phyloP scores from a whole-genome alignment of 2,329 filamentous ascomycete genomes.

The Trematosphaeria pertusa region DNA sequence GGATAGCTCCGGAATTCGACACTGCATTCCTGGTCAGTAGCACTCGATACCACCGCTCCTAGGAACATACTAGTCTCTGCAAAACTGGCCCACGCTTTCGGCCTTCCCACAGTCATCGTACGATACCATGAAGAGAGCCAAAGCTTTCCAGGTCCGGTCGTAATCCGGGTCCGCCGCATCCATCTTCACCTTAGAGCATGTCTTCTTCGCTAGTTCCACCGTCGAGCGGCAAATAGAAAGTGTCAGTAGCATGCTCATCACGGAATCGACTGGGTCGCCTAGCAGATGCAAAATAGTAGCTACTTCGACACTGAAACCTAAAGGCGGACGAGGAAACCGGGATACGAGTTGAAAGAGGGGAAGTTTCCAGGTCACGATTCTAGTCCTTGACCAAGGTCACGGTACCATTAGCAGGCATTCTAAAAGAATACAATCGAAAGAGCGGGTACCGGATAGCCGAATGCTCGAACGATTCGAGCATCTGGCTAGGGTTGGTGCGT shows the following conservation, averaged over 20 bases:
- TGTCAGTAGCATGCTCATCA: conserved; percentile 22
- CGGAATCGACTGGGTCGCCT: conserved; percentile 28
- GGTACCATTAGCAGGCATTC: too few species aligned
- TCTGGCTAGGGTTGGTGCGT: too few species aligned
- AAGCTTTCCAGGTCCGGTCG: conserved; percentile 20
- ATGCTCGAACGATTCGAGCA: too few species aligned
- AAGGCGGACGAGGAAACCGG: conserved; percentile 23
- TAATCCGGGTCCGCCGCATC: conserved; percentile 8
- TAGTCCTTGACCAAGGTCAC: conserved; percentile 8
- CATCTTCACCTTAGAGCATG: conserved; percentile 10
- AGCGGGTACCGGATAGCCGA: too few species aligned
- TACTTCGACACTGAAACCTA: conserved; percentile 22
- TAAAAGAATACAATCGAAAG: not conserved
- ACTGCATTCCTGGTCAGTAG: conserved; percentile 6
- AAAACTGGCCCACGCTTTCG: conserved; percentile 12
- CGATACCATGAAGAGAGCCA: conserved; percentile 27
- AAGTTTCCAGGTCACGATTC: conserved; percentile 28
- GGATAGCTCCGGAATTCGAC: conserved; percentile 5
- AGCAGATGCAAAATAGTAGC: conserved; percentile 22
- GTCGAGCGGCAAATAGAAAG: conserved; percentile 17
- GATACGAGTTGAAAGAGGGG: conserved; percentile 23
- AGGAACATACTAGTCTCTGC: conserved; percentile 17
- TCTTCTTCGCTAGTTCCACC: conserved; percentile 16
- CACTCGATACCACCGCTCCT: not conserved
- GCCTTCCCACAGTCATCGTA: conserved; percentile 27